Base-by-base conservation (phyloP, 1,284 basidiomycete species). In the Ceratobasidium sp. region DNA sequence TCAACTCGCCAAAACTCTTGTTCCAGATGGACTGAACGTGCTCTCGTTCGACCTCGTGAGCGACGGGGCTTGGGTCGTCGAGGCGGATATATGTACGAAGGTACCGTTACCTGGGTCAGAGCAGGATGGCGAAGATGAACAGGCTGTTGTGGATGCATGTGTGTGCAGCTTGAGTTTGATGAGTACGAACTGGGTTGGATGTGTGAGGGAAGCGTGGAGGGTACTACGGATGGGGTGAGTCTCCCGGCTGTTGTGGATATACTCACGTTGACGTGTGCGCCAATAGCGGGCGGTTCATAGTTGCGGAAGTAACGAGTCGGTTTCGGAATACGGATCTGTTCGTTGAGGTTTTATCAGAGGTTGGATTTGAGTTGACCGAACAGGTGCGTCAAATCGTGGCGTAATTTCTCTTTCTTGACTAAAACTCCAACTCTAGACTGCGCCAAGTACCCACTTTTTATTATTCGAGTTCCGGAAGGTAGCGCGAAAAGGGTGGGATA, bases 81-180 rank as follows among this genome's bases (percentile, higher is more conserved):
- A 92, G 82, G 92, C 91, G 56, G 96, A 95, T 84, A 92, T 91
- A 71, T 95, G 92, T 80, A 84, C 86, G 75, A 89, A 85, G 78
- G 86, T 94, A 56, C 95, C 95, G 9, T 83, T 97, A 5, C 95
- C 95, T 4, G 95, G 95, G n/a, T 90, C 90, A 9, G 91, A 93
- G 78, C 87, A 85, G n/a, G 80, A 79, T 29, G 89, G 89, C 22
- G 85, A 88, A 79, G 91, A 88, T n/a, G 64, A 17, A 22, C 51
- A 52, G 7, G 89, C 94, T 79, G 84, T 98, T 5, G 95, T 95
- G 2, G 97, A 99, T 82, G 92, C 95, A 5, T 96, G 91, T 0
- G 92, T 99, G 37, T 99, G 96, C 83, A 95, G 96, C 56, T 87
- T 99, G 77, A 97, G 95, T 81, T 86, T 99, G 78, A 99, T 99